Conservation (phyloP, 345 rosid genomes). For the Citrus mangshanensis region DNA sequence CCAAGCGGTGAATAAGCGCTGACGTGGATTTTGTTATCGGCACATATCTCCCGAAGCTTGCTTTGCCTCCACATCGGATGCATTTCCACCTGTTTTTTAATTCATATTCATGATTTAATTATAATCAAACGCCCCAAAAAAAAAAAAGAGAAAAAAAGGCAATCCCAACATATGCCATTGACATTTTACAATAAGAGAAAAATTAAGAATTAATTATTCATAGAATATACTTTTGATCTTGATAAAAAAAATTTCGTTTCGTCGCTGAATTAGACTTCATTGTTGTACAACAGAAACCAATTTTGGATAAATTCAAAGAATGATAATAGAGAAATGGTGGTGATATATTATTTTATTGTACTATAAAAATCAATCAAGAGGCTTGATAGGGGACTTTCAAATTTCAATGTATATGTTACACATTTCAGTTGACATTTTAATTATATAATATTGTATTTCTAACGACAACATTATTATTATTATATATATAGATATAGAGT, state of each 20-base stretch:
- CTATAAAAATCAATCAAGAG: too few relatives aligned
- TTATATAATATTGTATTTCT: not conserved
- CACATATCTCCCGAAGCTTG: slow-evolving; percentile 62
- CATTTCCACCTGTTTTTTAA: slow-evolving; percentile 70
- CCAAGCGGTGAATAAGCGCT: slow-evolving; percentile 90
- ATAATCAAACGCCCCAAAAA: too few relatives aligned
- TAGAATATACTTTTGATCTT: too few relatives aligned
- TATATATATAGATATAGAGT: not conserved
- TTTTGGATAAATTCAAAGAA: too few relatives aligned
- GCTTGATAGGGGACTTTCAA: not conserved
- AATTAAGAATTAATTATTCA: too few relatives aligned
- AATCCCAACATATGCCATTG: not conserved
- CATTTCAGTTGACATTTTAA: not conserved
- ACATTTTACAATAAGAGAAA: not conserved
- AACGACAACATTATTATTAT: not conserved
- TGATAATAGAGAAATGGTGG: too few relatives aligned
- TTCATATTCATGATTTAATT: not conserved
- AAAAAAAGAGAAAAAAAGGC: too few relatives aligned
- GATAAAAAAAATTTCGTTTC: too few relatives aligned
- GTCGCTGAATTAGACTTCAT: too few relatives aligned
- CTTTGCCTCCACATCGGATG: slow-evolving; percentile 91
- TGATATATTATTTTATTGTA: too few relatives aligned
- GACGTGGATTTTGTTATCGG: slow-evolving; percentile 57
- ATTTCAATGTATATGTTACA: not conserved
- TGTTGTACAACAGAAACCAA: too few relatives aligned